Conservation (phyloP, 2,329 filamentous ascomycete genomes). For the Ilyonectria robusta region DNA sequence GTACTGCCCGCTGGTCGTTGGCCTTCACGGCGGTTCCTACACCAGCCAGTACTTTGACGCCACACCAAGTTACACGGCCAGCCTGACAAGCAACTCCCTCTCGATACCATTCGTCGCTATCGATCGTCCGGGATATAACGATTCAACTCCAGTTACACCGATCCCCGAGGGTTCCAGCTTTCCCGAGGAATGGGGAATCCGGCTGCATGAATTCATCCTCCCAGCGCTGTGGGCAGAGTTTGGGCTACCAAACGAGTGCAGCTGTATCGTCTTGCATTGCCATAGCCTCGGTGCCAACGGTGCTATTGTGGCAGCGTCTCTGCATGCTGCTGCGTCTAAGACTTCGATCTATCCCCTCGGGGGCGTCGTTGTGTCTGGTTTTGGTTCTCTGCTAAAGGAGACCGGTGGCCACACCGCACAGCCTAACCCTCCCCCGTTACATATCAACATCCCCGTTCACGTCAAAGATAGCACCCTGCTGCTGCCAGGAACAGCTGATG, state of each 20-base stretch:
- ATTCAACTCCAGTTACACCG: conserved; percentile 31
- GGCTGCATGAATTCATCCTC: conserved; percentile 37
- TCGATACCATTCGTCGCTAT: conserved; percentile 42
- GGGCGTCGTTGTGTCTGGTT: conserved; percentile 36
- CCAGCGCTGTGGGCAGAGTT: conserved; percentile 36
- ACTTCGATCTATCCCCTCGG: conserved; percentile 33
- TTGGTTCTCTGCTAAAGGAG: conserved; percentile 36
- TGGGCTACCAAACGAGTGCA: conserved; percentile 36
- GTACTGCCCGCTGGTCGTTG: conserved; percentile 37
- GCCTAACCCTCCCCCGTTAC: conserved; percentile 27
- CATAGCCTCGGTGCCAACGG: conserved; percentile 40
- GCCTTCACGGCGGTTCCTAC: conserved; percentile 41
- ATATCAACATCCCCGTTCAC: conserved; percentile 36
- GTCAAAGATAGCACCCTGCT: conserved; percentile 40
- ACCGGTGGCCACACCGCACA: conserved; percentile 29
- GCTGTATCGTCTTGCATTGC: conserved; percentile 36
- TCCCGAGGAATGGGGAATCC: conserved; percentile 36
- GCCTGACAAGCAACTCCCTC: conserved; percentile 30
- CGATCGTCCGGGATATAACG: conserved; percentile 40
- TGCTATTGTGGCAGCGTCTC: conserved; percentile 33
- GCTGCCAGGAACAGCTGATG: conserved; percentile 37
- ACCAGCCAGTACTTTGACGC: conserved; percentile 42
- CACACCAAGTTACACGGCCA: conserved; percentile 34
- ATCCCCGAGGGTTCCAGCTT: conserved; percentile 38
- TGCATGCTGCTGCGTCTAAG: conserved; percentile 21